Base-by-base conservation (phyloP, 2,329 filamentous ascomycete genomes). In the Fusarium paranaense region DNA sequence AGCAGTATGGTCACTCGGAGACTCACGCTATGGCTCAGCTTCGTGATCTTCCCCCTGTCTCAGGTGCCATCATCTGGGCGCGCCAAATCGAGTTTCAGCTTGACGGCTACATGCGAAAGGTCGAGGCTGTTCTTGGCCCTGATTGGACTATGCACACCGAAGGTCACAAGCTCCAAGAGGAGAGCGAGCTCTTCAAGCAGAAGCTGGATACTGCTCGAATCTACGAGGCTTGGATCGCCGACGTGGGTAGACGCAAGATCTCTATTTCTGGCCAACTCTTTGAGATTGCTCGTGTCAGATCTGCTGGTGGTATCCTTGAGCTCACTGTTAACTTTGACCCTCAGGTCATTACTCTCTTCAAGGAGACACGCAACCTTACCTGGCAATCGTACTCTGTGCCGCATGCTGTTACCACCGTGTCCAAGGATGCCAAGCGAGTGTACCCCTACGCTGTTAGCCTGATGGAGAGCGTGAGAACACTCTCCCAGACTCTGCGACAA, bases 21-120 rank as follows among this genome's bases (percentile, higher is more conserved):
- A 95, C 97, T 3, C 96, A 98, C 81, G 95, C 95, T 5, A 99
- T 99, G 97, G 95, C 97, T 4, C 96, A 98, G 83, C 88, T 99
- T 66, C 95, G 96, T 71, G 97, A 99, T 83, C 87, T 99, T 18
- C 97, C 97, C 1, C 97, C 97, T 0, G 95, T 99, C 1, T 97
- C 97, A 6, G 97, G 97, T 66, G 96, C 96, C 38, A 98, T 99
- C 76, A 97, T 99, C 62, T 98, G 97, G 94, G 96, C 96, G 27
- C 92, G 95, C 50, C 97, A 99, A 83, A 99, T 99, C 71, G 96
- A 99, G 85, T 92, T 95, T 38, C 97, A 99, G 82, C 90, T 99
- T 11, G 93, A 98, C 79, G 94, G 92, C 13, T 99, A 99, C 83
- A 98, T 99, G 95, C 94, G 95, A 81, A 98, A 98, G 83, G 96